phyloP scores from a whole-genome alignment of 2,329 filamentous ascomycete genomes.

The Talaromyces sp. region DNA sequence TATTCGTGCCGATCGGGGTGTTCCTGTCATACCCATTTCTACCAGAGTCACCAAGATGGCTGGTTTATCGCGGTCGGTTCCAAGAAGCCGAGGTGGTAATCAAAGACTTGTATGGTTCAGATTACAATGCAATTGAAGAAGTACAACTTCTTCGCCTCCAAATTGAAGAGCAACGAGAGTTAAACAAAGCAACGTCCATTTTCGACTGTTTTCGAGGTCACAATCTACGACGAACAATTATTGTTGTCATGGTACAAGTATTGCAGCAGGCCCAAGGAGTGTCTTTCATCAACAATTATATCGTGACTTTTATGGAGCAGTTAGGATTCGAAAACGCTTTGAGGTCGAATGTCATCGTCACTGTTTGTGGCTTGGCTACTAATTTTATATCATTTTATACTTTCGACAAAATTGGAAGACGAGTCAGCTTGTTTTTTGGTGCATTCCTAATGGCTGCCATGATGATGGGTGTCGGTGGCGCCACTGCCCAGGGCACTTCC shows the following conservation, averaged over 20 bases:
- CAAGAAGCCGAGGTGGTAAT: neutral
- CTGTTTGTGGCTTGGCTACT: neutral
- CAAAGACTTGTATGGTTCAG: neutral
- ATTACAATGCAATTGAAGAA: neutral
- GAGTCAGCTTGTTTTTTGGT: neutral
- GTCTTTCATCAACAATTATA: slow-evolving; percentile 1
- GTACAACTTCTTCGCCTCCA: neutral
- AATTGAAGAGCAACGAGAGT: neutral
- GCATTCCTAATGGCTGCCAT: neutral
- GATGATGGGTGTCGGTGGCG: neutral
- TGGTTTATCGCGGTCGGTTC: neutral
- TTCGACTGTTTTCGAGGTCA: neutral
- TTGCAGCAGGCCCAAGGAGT: neutral
- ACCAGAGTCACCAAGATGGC: neutral
- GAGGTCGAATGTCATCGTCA: neutral
- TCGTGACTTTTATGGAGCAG: neutral
- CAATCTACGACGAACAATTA: neutral
- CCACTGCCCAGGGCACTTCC: neutral
- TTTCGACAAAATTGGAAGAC: neutral
- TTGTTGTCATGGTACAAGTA: neutral
- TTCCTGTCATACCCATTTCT: neutral
- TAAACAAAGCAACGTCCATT: neutral
- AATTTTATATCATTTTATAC: neutral
- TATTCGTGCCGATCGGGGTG: neutral
- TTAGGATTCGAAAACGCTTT: neutral